Base-by-base conservation (phyloP, 805 yeast genomes). In the Pichia ethanolica region DNA sequence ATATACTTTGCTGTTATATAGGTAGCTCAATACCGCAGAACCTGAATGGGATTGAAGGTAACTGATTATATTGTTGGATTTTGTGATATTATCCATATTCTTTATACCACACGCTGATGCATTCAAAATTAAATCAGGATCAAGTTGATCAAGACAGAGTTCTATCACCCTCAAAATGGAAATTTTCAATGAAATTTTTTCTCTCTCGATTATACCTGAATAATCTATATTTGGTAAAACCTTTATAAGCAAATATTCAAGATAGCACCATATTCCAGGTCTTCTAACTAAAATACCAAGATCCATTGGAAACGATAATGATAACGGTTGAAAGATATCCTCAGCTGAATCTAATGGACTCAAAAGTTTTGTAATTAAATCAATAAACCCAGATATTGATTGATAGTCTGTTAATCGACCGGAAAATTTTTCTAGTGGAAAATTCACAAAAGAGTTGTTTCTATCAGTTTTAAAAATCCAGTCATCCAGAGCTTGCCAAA, bases 211-310 rank as follows among this genome's bases (percentile, higher is more conserved):
- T 3, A 72, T 60, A 32, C 61, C 61, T 5, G 78, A 62, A 8
- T 71, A 64, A 3, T 67, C 59, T 3, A 86, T 69, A 28, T 78
- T 75, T 7, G 74, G 76, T 55, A 89, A 79, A 0, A 89, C 78
- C 40, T 84, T 86, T 11, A 74, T 67, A n/a, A 86, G 59, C 12
- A 89, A 62, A 57, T 79, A 89, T 47, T 88, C 91, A 47, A 86
- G 63, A 58, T 90, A 91, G 3, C 93, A 89, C 79, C 89, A 79
- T 6, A 89, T 65, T 2, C 96, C 96, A 34, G 72, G 73, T 34
- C 70, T 76, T 57, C 95, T 74, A 54, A 81, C 77, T 0, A 71
- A 70, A 3, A 62, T 61, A 0, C 96, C 96, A 30, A 89, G 62
- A 46, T 75, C 78, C 7, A 69, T 57, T 0, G 96, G 96, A 57